Evolutionary conservation across 2,329 filamentous ascomycete genomes (phyloP).

Genomic region (Cladophialophora chaetospira): DNA sequence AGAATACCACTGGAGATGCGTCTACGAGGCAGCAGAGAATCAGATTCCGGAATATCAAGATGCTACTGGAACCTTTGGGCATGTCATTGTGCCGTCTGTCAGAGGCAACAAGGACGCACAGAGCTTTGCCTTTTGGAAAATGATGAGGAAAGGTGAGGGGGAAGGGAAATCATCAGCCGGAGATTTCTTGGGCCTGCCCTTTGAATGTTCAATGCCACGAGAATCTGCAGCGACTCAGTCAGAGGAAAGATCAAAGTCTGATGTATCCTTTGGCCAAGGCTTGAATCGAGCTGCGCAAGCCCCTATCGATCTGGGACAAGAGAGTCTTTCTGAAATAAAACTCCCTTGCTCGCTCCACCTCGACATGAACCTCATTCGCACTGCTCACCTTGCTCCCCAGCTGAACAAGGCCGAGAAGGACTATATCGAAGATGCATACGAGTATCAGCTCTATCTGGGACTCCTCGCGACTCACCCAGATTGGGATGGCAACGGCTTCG

Average conservation of each 20-base stretch:
- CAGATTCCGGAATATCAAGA: not conserved
- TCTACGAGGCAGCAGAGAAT: not conserved
- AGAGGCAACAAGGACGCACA: not conserved
- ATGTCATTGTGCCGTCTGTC: not conserved
- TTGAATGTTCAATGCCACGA: not conserved
- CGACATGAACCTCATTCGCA: conserved; percentile 15
- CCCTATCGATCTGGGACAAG: too few relatives aligned
- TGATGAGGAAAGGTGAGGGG: not conserved
- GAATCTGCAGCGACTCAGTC: not conserved
- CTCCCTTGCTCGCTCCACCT: conserved; percentile 7
- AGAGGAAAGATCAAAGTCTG: not conserved
- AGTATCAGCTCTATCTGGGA: conserved; percentile 13
- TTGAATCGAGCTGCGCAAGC: too few relatives aligned
- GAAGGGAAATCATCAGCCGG: not conserved
- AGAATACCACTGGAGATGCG: not conserved
- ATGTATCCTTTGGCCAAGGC: not conserved
- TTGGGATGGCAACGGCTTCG: conserved; percentile 19
- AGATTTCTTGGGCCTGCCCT: not conserved
- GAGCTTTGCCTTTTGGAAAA: not conserved
- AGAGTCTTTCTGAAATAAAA: not conserved
- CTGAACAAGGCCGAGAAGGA: not conserved
- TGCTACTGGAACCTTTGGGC: not conserved
- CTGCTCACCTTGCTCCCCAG: not conserved
- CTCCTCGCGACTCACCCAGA: conserved; percentile 17
- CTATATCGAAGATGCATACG: conserved; percentile 4